A percentile compares a stretch with the other conserved stretches of the same genome.
These are phyloP conservation scores for Ceratopteris richardii DNA, from an alignment of 75 land plant species.

Conservation along the genomic window DNA sequence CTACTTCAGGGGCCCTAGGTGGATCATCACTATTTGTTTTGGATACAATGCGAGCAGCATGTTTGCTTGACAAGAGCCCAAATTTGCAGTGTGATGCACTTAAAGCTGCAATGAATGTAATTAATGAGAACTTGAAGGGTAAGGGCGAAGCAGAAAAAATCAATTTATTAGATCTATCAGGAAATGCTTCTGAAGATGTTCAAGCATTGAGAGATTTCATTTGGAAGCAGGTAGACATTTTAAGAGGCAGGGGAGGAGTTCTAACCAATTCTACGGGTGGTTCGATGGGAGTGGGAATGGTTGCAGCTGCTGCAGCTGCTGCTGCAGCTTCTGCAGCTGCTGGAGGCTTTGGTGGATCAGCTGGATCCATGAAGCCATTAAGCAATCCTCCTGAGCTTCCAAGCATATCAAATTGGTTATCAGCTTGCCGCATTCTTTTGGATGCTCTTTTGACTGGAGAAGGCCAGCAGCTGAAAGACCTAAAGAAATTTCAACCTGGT, in stretches of 20 bases:
- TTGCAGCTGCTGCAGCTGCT: slow-evolving; percentile 96
- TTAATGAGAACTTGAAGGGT: slow-evolving; percentile 57
- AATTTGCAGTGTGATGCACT: slow-evolving; percentile 56
- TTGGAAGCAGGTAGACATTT: slow-evolving; percentile 66
- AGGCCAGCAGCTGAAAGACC: slow-evolving; percentile 13
- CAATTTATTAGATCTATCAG: slow-evolving; percentile 31
- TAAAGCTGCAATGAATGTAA: slow-evolving; percentile 43
- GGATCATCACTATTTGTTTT: slow-evolving; percentile 64
- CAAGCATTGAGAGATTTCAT: slow-evolving; percentile 68
- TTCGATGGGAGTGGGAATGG: slow-evolving; percentile 93
- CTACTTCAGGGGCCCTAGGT: slow-evolving; percentile 33
- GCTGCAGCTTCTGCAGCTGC: slow-evolving; percentile 96
- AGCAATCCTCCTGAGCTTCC: slow-evolving; percentile 74
- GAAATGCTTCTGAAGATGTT: slow-evolving; percentile 54
- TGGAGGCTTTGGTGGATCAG: slow-evolving; percentile 45
- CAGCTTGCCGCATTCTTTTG: slow-evolving; percentile 49
- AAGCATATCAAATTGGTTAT: slow-evolving; percentile 56
- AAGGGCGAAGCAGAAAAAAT: slow-evolving; percentile 41
- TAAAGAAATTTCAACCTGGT: slow-evolving; percentile 11
- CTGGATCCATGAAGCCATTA: slow-evolving; percentile 32
- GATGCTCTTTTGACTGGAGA: slow-evolving; percentile 46
- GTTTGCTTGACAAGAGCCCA: slow-evolving; percentile 48
- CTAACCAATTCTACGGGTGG: slow-evolving; percentile 50
- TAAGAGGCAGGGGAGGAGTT: slow-evolving; percentile 77
- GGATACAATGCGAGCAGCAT: slow-evolving; percentile 70